Evolutionary conservation across 495 filamentous ascomycete genomes (phyloP).

Genomic region (Aspergillus affinis): DNA sequence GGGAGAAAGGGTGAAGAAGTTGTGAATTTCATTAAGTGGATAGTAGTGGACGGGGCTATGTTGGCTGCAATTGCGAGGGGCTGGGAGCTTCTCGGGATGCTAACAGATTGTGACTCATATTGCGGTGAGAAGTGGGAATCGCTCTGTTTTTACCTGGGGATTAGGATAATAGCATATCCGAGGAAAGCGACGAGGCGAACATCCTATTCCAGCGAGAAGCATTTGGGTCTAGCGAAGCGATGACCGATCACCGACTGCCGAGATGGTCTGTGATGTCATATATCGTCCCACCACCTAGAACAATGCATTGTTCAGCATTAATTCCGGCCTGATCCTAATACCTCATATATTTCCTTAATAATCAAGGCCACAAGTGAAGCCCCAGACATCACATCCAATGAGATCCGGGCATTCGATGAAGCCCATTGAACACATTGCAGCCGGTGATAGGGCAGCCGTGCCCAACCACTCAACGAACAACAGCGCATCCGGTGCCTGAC

Average conservation of each 20-base stretch:
- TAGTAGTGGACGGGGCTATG: neutral
- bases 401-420: neutral
- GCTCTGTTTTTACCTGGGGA: neutral
- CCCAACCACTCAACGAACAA: neutral
- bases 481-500: neutral
- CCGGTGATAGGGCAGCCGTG: neutral
- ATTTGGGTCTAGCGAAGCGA: neutral
- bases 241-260: neutral
- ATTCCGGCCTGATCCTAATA: neutral
- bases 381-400: neutral
- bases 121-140: neutral
- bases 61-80: neutral
- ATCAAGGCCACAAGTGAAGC: neutral
- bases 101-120: neutral
- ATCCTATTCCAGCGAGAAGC: no score
- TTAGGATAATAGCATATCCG: neutral
- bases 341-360: neutral
- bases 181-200: neutral
- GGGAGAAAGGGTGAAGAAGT: constrained; percentile 2
- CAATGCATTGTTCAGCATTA: neutral
- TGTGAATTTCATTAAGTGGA: constrained; percentile 1
- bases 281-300: neutral
- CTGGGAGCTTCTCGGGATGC: neutral
- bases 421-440: neutral
- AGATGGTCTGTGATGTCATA: neutral